Conservation (phyloP, 495 filamentous ascomycete species). For the Trichoderma orchidacearum region DNA sequence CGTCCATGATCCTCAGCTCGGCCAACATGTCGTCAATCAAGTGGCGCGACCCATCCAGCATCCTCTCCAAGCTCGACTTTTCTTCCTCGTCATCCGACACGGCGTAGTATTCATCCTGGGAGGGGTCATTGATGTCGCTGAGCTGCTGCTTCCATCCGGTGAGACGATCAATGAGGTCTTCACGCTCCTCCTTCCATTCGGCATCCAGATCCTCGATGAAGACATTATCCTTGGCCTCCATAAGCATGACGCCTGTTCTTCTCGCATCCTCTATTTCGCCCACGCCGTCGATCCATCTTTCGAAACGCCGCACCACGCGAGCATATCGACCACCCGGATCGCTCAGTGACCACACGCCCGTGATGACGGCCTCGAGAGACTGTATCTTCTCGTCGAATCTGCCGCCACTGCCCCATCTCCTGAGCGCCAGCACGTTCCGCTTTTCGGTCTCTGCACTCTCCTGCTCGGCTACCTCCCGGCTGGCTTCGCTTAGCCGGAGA, state of each 20-base stretch:
- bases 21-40: constrained; percentile 32
- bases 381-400: constrained; percentile 36
- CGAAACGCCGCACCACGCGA: constrained; percentile 33
- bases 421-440: constrained; percentile 22
- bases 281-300: constrained; percentile 31
- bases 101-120: not conserved
- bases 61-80: constrained; percentile 19
- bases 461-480: constrained; percentile 13
- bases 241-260: constrained; percentile 11
- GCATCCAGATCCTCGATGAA: constrained; percentile 28
- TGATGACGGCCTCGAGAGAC: constrained; percentile 33
- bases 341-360: constrained; percentile 33
- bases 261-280: constrained; percentile 24
- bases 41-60: constrained; percentile 20
- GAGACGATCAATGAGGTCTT: constrained; percentile 21
- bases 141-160: constrained; percentile 27
- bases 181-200: constrained; percentile 30
- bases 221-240: constrained; percentile 9
- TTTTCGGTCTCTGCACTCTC: constrained; percentile 21
- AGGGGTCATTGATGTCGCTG: constrained; percentile 14
- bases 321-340: constrained; percentile 35
- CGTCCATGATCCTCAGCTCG: constrained; percentile 32
- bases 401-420: constrained; percentile 14
- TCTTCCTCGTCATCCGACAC: not conserved
- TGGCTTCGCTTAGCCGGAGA: constrained; percentile 15